phyloP scores from a whole-genome alignment of 148 eudicot species.

The Heliamphora exappendiculata region DNA sequence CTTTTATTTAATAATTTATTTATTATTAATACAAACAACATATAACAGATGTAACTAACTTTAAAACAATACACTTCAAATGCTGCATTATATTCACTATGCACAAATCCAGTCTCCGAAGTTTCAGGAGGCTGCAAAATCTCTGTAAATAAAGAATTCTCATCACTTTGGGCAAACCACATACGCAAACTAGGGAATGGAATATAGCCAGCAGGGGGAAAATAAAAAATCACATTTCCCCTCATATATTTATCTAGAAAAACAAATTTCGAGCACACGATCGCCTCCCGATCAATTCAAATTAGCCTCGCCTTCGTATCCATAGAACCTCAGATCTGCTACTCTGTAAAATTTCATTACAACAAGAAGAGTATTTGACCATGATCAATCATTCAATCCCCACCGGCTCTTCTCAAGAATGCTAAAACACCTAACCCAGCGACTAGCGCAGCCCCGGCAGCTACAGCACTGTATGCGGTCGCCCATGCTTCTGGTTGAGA shows the following conservation, averaged over 20 bases:
- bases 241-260: constrained; percentile 6
- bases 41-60: no score
- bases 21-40: no score
- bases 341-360: not conserved
- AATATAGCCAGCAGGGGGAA: not conserved
- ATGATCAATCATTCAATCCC: constrained; percentile 10
- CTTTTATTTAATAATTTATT: no score
- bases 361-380: no score
- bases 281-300: not conserved
- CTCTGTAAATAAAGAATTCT: not conserved
- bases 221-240: not conserved
- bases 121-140: not conserved
- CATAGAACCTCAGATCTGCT: not conserved
- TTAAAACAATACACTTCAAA: no score
- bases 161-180: not conserved
- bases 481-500: constrained; percentile 77
- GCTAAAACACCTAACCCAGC: constrained; percentile 86
- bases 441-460: constrained; percentile 89
- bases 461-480: constrained; percentile 72
- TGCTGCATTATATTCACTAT: not conserved
- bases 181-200: not conserved
- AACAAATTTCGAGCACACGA: not conserved
- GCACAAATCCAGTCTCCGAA: not conserved
- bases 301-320: not conserved
- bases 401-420: constrained; percentile 54